Evolutionary conservation across 139 green algal species (phyloP).

Genomic region (Chlamydomonas incerta): DNA sequence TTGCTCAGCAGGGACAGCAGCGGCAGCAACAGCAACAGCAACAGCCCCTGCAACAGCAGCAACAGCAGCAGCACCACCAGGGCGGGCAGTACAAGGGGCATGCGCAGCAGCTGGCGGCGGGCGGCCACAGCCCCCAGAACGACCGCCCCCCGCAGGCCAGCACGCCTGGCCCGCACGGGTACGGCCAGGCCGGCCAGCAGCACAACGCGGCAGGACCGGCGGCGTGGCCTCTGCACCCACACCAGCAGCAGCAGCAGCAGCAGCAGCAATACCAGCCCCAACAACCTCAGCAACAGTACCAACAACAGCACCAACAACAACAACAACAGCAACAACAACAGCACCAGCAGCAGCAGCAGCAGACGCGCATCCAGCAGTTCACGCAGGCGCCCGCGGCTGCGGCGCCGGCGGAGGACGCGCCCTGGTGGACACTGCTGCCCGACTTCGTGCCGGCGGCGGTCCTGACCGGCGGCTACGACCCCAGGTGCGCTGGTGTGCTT

Average conservation of each 20-base stretch:
- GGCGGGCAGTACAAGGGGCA: no score
- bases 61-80: not conserved
- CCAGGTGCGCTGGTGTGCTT: not conserved
- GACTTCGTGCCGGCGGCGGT: conserved; percentile 36
- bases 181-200: no score
- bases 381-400: not conserved
- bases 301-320: not conserved
- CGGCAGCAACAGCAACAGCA: conserved; percentile 4
- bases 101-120: no score
- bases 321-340: not conserved
- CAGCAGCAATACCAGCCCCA: not conserved
- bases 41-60: not conserved
- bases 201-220: not conserved
- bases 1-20: not conserved
- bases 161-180: no score
- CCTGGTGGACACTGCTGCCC: conserved; percentile 44
- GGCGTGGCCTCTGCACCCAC: not conserved
- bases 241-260: not conserved
- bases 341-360: not conserved
- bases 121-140: no score
- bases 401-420: not conserved
- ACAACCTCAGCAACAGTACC: not conserved
- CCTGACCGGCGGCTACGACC: conserved; percentile 30
- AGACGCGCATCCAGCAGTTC: not conserved
- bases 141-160: no score